Evolutionary conservation across 805 yeast genomes (phyloP).

Genomic region (Wickerhamomyces sydowiorum): DNA sequence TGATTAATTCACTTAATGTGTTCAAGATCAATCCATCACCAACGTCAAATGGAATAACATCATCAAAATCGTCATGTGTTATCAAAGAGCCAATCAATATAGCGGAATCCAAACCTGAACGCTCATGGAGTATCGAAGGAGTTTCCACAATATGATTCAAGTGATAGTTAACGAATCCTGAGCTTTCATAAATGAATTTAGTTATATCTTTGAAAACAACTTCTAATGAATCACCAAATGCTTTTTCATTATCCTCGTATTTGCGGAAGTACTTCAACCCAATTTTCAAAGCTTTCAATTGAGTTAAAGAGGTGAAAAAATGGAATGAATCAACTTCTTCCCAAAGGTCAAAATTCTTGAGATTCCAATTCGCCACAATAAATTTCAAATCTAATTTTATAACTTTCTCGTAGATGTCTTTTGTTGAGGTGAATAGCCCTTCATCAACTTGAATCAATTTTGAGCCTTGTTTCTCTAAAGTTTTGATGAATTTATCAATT

Average conservation of each 20-base stretch:
- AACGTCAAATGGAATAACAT: conserved; percentile 54
- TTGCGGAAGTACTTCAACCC: conserved; percentile 40
- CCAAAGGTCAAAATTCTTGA: conserved; percentile 83
- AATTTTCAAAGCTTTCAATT: conserved; percentile 58
- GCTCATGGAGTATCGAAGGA: conserved; percentile 39
- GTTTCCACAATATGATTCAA: conserved; percentile 66
- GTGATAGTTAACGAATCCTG: conserved; percentile 30
- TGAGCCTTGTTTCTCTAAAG: conserved; percentile 29
- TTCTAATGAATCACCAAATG: conserved; percentile 16
- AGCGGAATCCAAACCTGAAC: conserved; percentile 80
- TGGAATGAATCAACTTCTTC: conserved; percentile 77
- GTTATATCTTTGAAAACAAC: conserved; percentile 17
- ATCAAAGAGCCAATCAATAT: conserved; percentile 40
- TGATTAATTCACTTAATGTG: conserved; percentile 55
- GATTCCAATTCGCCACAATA: conserved; percentile 54
- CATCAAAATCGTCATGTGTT: conserved; percentile 43
- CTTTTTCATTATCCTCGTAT: conserved; percentile 25
- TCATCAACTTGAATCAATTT: conserved; percentile 22
- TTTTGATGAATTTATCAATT: conserved; percentile 46
- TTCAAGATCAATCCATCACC: conserved; percentile 52
- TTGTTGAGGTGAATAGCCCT: conserved; percentile 24
- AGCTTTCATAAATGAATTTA: conserved; percentile 22
- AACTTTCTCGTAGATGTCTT: conserved; percentile 40
- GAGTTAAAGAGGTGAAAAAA: conserved; percentile 74
- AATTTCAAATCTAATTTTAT: conserved; percentile 69